Base-by-base conservation (phyloP, 1,139 yeast genomes). In the Debaryomyces sp. region DNA sequence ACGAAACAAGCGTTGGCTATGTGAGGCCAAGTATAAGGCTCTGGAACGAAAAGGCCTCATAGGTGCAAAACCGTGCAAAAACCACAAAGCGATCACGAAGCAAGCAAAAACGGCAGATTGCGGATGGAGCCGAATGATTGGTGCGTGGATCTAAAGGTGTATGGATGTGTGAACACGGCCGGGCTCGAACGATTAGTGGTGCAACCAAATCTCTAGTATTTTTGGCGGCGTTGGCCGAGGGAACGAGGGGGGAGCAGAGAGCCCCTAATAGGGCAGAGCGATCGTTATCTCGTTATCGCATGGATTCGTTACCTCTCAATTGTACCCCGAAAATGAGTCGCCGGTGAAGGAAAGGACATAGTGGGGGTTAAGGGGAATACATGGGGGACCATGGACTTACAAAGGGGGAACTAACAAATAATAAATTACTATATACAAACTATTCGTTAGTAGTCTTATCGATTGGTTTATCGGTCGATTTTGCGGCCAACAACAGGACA, bases 361-460 rank as follows among this genome's bases (percentile, higher is more conserved):
- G 21, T 18, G 21, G 21, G 21, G 21, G 21, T 18, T 3, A 18
- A 18, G 21, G 21, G 21, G 21, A n/a, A 17, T 4, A 1, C 5
- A 18, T 18, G 21, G 21, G 21, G 21, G 21, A 4, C 18, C 21
- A 18, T 18, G 21, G 21, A 18, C 21, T n/a, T 18, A n/a, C 26
- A 21, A 24, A 32, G 5, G 12, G 9, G n/a, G 21, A 27, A 24
- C 30, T 8, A 24, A 24, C 24, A 26, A 37, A 37, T 24, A 37
- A 24, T 22, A 27, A 13, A 30, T 41, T 30, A 41, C 43, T 41
- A 41, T 41, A 41, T 41, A 41, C 43, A 41, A 41, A 27, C 43
- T 41, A 41, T 41, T 39, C 34, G 12, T 41, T 17, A 30, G 36
- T 27, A 12, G 30, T 6, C 6, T 12, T 12, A 12, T 27, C 30